Percentiles rank a stretch among this genome's conserved stretches.
phyloP scores from a whole-genome alignment of 2,329 filamentous ascomycete species.

The Hymenoscyphus repandus region DNA sequence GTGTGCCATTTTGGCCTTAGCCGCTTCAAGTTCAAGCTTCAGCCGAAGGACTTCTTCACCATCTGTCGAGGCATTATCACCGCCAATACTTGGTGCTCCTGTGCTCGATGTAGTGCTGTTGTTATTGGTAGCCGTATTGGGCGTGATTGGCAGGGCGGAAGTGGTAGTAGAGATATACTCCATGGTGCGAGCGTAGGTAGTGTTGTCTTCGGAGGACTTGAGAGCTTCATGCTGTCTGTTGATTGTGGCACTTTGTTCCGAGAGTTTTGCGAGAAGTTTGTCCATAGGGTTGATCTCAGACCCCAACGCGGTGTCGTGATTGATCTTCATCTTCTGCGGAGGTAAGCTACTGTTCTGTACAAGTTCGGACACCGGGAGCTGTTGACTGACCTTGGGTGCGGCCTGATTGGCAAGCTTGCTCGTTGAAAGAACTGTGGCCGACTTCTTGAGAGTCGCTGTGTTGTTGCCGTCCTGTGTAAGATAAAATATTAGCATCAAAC shows the following conservation, averaged over 20 bases:
- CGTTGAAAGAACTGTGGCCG: constrained; percentile 42
- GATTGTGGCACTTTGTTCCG: constrained; percentile 62
- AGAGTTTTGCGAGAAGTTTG: constrained; percentile 65
- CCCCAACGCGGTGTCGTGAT: constrained; percentile 36
- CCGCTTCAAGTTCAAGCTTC: constrained; percentile 66
- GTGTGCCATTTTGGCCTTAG: constrained; percentile 63
- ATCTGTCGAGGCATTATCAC: constrained; percentile 32
- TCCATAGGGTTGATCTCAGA: constrained; percentile 56
- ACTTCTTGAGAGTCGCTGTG: constrained; percentile 29
- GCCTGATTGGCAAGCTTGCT: constrained; percentile 52
- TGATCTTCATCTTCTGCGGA: constrained; percentile 44
- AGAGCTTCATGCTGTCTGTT: constrained; percentile 53
- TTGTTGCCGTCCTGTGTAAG: constrained; percentile 19
- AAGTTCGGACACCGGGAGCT: background rate
- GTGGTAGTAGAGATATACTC: constrained; percentile 45
- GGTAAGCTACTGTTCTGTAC: constrained; percentile 19
- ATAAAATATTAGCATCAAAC: constrained; percentile 11
- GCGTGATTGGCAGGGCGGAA: constrained; percentile 50
- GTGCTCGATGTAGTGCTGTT: constrained; percentile 41
- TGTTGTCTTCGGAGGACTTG: constrained; percentile 32
- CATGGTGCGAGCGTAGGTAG: constrained; percentile 27
- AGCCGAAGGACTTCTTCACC: constrained; percentile 61
- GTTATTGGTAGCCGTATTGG: constrained; percentile 50
- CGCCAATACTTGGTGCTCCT: constrained; percentile 46
- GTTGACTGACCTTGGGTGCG: constrained; percentile 43